These are phyloP conservation scores for Leptodontidium sp. DNA, from an alignment of 2,329 filamentous ascomycete genomes.

Conservation along the genomic window DNA sequence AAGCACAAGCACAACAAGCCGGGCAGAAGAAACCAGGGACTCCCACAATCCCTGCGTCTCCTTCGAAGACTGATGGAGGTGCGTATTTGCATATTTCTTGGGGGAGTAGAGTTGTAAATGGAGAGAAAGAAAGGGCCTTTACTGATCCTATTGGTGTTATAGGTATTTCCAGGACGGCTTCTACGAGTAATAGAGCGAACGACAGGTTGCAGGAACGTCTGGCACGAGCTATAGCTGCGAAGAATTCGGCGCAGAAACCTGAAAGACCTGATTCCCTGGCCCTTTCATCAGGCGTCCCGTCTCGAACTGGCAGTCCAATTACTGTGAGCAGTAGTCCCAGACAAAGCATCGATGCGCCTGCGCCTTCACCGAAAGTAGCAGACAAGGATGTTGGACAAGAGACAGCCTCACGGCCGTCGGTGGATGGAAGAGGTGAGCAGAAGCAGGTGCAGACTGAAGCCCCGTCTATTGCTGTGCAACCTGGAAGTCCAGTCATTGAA, in stretches of 20 bases:
- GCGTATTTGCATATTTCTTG: conserved; percentile 36
- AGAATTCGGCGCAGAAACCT: conserved; percentile 57
- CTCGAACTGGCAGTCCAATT: conserved; percentile 62
- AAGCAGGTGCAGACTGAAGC: conserved; percentile 15
- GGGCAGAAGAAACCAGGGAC: conserved; percentile 49
- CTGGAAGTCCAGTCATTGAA: conserved; percentile 25
- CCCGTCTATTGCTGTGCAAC: conserved; percentile 33
- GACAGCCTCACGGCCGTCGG: neutral
- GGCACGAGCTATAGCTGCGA: conserved; percentile 84
- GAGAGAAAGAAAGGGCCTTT: conserved; percentile 10
- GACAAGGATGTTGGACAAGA: conserved; percentile 24
- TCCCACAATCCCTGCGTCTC: conserved; percentile 46
- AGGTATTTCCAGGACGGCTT: conserved; percentile 69
- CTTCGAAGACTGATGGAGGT: conserved; percentile 49
- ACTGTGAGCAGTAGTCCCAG: conserved; percentile 53
- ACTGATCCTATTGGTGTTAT: conserved; percentile 32
- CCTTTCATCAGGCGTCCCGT: conserved; percentile 57
- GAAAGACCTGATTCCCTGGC: conserved; percentile 56
- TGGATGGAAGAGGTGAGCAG: conserved; percentile 1
- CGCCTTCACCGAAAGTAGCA: conserved; percentile 12
- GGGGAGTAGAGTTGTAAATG: conserved; percentile 26
- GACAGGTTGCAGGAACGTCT: conserved; percentile 89
- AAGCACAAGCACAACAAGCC: conserved; percentile 46
- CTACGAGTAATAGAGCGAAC: conserved; percentile 70
- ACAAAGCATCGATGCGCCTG: conserved; percentile 53